A percentile compares a stretch with the other conserved stretches of the same genome.
phyloP scores from a whole-genome alignment of 179 eudicot species.

The Heliamphora pulchella region DNA sequence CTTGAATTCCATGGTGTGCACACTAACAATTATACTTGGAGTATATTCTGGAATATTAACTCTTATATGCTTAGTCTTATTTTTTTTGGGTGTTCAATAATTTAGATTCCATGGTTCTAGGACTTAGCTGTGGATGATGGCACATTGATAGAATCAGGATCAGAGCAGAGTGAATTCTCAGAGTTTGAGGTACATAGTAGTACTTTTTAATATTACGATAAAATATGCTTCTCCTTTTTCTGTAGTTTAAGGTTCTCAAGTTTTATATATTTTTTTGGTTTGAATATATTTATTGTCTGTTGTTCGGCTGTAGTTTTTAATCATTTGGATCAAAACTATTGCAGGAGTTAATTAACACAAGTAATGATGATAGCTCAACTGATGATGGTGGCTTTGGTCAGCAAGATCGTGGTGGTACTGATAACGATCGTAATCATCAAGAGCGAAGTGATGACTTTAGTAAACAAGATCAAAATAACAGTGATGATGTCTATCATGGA shows the following conservation, averaged over 20 bases:
- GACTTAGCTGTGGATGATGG: constrained; percentile 25
- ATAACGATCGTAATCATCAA: constrained; percentile 13
- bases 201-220: background rate
- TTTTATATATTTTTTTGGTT: background rate
- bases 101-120: constrained; percentile 17
- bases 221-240: background rate
- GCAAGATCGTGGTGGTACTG: constrained; percentile 14
- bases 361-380: constrained; percentile 19
- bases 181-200: constrained; percentile 50
- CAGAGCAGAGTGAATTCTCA: constrained; percentile 26
- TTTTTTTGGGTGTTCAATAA: background rate
- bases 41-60: background rate
- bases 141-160: constrained; percentile 27
- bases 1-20: background rate
- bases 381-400: constrained; percentile 25
- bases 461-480: constrained; percentile 21
- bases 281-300: background rate
- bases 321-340: background rate
- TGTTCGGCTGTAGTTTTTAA: background rate
- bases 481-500: constrained; percentile 37
- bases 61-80: background rate
- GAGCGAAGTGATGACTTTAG: constrained; percentile 18
- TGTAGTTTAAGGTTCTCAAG: background rate
- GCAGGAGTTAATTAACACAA: constrained; percentile 24
- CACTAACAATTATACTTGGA: background rate